Evolutionary conservation across 2,329 filamentous ascomycete species (phyloP), one percentile per base, ranked within the genome.

Genomic region (Scortechinia acanthostroma): DNA sequence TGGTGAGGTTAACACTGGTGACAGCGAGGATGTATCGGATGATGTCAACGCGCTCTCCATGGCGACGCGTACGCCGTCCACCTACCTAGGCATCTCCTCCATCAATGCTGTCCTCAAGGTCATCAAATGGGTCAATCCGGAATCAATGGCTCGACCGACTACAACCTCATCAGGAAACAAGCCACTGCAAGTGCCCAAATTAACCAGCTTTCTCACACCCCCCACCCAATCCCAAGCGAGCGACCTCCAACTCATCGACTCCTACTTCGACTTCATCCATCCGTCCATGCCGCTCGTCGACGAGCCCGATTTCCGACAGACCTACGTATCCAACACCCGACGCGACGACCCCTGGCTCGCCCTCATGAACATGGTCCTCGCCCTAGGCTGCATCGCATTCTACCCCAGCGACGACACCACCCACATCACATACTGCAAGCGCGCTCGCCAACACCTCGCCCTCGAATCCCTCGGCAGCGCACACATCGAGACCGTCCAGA

Each of bases 211-310:
- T 61, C 67, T 2, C 71, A 73, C 45, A 69, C 76, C 35, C 68
- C 64, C 2, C 67, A 71, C 49, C 64, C 69, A 42, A 68, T 80
- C 21, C 61, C 76, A 28, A 76, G 79, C 69, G 57, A 82, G 85
- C 52, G 83, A 82, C 15, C 78, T 85, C 57, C 77, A 77, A 4
- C 66, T 88, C 6, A 78, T 88, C 33, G 80, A 88, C 52, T 81
- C 82, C n/a, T 89, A 88, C 58, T 89, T 89, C 58, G 81, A 83
- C 51, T 75, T 81, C 22, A 76, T 86, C 20, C 86, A 89, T 49
- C 76, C 82, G 1, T 83, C 88, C 51, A 75, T 83, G 3, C 86
- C 86, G 0, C 80, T 89, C 72, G 69, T 90, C 2, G 84, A 90
- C 51, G 85, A 89, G 58, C 74, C 76, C 16, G 72, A 76, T 6